phyloP scores from a whole-genome alignment of 148 eudicot genomes.

The Limonium bicolor region DNA sequence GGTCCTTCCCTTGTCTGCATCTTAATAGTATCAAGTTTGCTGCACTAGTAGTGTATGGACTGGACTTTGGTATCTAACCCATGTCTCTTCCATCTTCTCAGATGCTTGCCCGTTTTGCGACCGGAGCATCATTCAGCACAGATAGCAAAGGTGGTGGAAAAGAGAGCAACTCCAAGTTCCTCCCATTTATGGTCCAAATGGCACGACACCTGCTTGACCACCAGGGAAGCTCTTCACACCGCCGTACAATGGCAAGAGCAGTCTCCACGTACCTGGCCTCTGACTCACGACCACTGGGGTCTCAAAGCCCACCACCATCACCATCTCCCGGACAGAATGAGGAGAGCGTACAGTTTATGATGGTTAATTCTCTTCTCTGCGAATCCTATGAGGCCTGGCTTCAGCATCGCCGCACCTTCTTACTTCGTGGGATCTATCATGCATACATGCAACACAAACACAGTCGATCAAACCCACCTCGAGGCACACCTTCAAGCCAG shows the following conservation, averaged over 20 bases:
- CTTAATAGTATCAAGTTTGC: neutral
- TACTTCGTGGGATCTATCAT: conserved; percentile 92
- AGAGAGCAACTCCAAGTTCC: conserved; percentile 87
- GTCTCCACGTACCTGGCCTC: conserved; percentile 55
- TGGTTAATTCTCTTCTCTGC: conserved; percentile 87
- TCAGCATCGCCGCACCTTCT: conserved; percentile 67
- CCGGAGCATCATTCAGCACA: conserved; percentile 75
- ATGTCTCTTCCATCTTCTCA: conserved; percentile 13
- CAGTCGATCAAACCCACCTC: conserved; percentile 28
- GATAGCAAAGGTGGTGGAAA: conserved; percentile 95
- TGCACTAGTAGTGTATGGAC: neutral
- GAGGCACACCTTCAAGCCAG: conserved; percentile 22
- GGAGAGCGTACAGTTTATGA: conserved; percentile 94
- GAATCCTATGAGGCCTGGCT: conserved; percentile 92
- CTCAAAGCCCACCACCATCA: conserved; percentile 37
- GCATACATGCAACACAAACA: conserved; percentile 82
- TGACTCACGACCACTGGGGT: too few species aligned
- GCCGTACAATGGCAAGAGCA: conserved; percentile 48
- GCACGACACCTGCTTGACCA: conserved; percentile 77
- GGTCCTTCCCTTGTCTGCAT: neutral
- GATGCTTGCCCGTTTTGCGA: conserved; percentile 99
- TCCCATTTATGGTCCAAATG: conserved; percentile 95
- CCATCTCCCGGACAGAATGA: conserved; percentile 52
- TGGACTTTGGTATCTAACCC: too few species aligned
- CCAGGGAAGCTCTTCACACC: conserved; percentile 59